A percentile compares a stretch with the other conserved stretches of the same genome.
phyloP scores from a whole-genome alignment of 768 basidiomycete genomes.

The Sporobolomyces phaffii region DNA sequence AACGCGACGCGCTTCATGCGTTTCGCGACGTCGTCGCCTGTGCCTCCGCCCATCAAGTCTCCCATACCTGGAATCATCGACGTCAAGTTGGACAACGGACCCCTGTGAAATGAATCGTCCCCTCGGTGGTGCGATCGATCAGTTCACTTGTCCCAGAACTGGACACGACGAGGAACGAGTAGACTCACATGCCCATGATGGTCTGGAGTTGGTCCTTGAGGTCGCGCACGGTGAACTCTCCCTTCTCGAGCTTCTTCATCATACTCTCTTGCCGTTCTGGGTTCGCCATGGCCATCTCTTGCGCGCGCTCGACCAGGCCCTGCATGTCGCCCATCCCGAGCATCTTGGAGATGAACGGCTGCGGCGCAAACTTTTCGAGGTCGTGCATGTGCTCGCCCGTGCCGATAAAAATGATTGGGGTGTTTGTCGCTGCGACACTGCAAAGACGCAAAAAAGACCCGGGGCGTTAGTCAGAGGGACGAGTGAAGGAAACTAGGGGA shows the following conservation, averaged over 20 bases:
- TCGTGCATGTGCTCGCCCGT: constrained; percentile 97
- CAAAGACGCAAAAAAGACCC: not conserved
- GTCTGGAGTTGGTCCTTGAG: constrained; percentile 97
- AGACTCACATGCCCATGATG: constrained; percentile 87
- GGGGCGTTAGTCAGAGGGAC: not conserved
- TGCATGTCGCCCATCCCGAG: constrained; percentile 94
- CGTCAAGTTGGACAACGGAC: constrained; percentile 96
- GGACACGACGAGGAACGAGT: constrained; percentile 2
- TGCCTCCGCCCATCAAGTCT: constrained; percentile 75
- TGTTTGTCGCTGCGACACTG: constrained; percentile 96
- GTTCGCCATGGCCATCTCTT: constrained; percentile 70
- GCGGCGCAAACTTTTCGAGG: constrained; percentile 88
- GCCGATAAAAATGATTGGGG: constrained; percentile 96
- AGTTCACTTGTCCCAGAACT: not conserved
- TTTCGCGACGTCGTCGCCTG: constrained; percentile 67
- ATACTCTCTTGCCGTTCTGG: constrained; percentile 97
- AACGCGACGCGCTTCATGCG: constrained; percentile 97
- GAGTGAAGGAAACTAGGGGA: not conserved
- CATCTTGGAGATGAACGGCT: constrained; percentile 94
- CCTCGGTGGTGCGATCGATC: not conserved
- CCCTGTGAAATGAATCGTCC: too few relatives aligned
- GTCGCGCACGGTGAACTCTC: constrained; percentile 91
- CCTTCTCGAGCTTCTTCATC: constrained; percentile 94
- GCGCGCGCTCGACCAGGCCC: constrained; percentile 97
- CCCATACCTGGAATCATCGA: constrained; percentile 98